Conservation (phyloP, 2,329 filamentous ascomycete genomes). For the Nigrospora oryzae region DNA sequence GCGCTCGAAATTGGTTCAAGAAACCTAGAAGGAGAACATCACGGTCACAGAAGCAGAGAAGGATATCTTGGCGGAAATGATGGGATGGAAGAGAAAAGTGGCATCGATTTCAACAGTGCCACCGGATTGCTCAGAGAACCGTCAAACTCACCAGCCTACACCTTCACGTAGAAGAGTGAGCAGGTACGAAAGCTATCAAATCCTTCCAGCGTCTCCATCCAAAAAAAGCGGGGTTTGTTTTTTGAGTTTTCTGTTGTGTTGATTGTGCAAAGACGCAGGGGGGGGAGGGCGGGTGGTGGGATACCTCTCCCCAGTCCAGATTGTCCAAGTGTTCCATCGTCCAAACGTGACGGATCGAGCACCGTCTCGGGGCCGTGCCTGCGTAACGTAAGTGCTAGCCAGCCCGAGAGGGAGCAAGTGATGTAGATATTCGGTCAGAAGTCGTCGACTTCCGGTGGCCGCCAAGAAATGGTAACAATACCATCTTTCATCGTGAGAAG, state of each 20-base stretch:
- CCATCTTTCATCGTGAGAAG: too few relatives aligned
- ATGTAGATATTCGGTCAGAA: not conserved
- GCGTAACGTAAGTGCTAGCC: not conserved
- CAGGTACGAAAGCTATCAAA: conserved; percentile 16
- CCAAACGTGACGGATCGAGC: not conserved
- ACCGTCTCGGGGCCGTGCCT: not conserved
- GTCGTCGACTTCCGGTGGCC: too few relatives aligned
- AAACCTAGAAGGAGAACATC: too few relatives aligned
- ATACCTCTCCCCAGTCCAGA: not conserved
- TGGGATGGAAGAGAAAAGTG: conserved; percentile 14
- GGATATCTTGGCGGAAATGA: not conserved
- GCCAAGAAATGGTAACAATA: too few relatives aligned
- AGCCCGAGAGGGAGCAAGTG: not conserved
- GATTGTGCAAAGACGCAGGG: not conserved
- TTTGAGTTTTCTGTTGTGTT: conserved; percentile 10
- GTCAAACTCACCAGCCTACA: conserved; percentile 15
- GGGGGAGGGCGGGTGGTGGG: not conserved
- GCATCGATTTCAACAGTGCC: conserved; percentile 7
- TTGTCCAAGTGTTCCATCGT: not conserved
- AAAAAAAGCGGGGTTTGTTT: conserved; percentile 9
- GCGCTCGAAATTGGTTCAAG: too few relatives aligned
- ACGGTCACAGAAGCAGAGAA: too few relatives aligned
- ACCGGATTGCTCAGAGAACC: conserved; percentile 17
- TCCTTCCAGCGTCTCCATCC: conserved; percentile 15
- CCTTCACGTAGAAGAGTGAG: conserved; percentile 1